Evolutionary conservation across 116 monocot species (phyloP).

Genomic region (Trichopus zeylanicus): DNA sequence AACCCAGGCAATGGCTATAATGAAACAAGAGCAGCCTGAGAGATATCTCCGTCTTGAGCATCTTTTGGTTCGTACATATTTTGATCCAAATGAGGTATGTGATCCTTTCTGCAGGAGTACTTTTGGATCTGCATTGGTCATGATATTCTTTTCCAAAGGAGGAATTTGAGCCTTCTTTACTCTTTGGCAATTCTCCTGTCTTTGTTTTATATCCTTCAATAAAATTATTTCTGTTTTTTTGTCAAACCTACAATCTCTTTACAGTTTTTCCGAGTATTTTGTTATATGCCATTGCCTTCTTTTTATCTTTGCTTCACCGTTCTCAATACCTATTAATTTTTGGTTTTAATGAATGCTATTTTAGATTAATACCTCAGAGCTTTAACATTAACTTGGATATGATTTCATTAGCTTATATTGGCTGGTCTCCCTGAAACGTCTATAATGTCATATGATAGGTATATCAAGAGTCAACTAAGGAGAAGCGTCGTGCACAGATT

Average conservation of each 20-base stretch:
- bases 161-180: too few relatives aligned
- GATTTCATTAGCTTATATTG: neutral
- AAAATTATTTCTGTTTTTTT: too few relatives aligned
- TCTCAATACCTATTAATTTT: too few relatives aligned
- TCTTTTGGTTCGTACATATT: constrained; percentile 86
- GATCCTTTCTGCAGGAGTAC: neutral
- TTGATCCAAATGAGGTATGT: constrained; percentile 90
- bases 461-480: constrained; percentile 94
- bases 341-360: neutral
- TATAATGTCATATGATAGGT: constrained; percentile 37
- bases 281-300: too few relatives aligned
- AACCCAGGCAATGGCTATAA: constrained; percentile 97
- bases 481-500: constrained; percentile 87
- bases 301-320: too few relatives aligned
- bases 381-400: neutral
- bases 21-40: constrained; percentile 99
- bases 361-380: neutral
- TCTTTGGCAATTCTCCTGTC: too few relatives aligned
- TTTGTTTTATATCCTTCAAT: too few relatives aligned
- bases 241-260: too few relatives aligned
- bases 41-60: constrained; percentile 95
- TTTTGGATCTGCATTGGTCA: too few relatives aligned
- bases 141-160: too few relatives aligned
- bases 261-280: too few relatives aligned
- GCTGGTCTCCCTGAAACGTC: neutral